Evolutionary conservation across 371 early-diverging fungal genomes (phyloP), one percentile per base, ranked within the genome.

Genomic region (Mucor irregularis): DNA sequence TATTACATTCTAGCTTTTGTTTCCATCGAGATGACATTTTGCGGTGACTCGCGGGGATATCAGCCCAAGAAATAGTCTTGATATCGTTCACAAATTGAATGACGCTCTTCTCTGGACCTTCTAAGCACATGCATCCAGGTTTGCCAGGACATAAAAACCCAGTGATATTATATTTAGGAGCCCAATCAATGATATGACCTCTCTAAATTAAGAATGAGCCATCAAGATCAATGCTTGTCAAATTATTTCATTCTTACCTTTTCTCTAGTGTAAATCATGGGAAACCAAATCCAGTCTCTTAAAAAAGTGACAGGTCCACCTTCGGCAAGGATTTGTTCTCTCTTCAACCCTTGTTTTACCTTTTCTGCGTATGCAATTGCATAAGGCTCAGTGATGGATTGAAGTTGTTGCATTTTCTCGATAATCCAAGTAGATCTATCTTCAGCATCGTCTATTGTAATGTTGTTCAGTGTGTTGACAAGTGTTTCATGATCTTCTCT

Each of bases 271-370:
- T 75, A 75, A 47, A 75, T 75, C 76, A 75, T 75, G 4, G 76
- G 76, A 35, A 75, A 75, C 76, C 76, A 75, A 31, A 75, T 64
- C 70, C 73, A 75, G 45, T 75, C 73, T 24, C 76, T 62, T 11
- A 75, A 22, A 51, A 68, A 69, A 0, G 48, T 33, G 2, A 58
- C 53, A 13, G 70, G 66, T 2, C 49, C 57, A 2, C 44, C 52
- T 9, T 58, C 39, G 7, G 9, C 30, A 30, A 22, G 35, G 2
- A 2, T 49, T 49, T 55, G 21, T 39, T 38, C 29, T n/a, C 9
- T 42, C 14, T 38, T 13, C n/a, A n/a, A n/a, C n/a, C n/a, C n/a
- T 10, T 53, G 26, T 35, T 39, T 37, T 1, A n/a, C 21, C 13
- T 49, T 49, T 26, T 56, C 14, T 14, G 45, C 8, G 16, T 34